phyloP scores from a whole-genome alignment of 1,284 basidiomycete species.

The Mycosarcoma mackinlayi region DNA sequence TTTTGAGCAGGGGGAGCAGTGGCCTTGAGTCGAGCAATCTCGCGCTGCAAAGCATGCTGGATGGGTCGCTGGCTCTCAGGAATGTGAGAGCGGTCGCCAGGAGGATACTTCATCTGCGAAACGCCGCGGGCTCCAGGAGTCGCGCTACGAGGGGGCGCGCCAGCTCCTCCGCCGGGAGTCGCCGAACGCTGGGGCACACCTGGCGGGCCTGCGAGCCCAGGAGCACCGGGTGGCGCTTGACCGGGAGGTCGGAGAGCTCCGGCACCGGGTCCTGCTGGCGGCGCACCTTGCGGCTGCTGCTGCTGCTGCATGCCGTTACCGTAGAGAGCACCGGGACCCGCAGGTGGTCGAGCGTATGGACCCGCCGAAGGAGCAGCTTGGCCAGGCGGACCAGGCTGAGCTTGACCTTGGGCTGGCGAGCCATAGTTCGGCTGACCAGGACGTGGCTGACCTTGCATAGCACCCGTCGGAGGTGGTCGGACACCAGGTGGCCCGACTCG shows the following conservation, averaged over 20 bases:
- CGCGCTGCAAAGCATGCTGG: conserved; percentile 70
- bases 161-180: conserved; percentile 67
- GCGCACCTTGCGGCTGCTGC: conserved; percentile 24
- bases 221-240: conserved; percentile 28
- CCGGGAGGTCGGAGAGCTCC: conserved; percentile 42
- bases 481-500: conserved; percentile 37
- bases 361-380: conserved; percentile 39
- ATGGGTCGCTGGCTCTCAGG: conserved; percentile 78
- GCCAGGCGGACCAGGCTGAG: conserved; percentile 40
- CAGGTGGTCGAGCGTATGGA: conserved; percentile 43
- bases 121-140: conserved; percentile 52
- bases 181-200: conserved; percentile 68
- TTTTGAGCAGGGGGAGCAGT: conserved; percentile 78
- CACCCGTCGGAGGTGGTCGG: conserved; percentile 33
- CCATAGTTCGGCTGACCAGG: conserved; percentile 35
- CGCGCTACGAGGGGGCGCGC: conserved; percentile 56
- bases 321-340: conserved; percentile 23
- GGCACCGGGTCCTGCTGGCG: conserved; percentile 22
- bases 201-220: conserved; percentile 51
- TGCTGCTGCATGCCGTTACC: conserved; percentile 39
- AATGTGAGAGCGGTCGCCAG: conserved; percentile 90
- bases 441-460: conserved; percentile 23
- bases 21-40: conserved; percentile 49
- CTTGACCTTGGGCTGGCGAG: conserved; percentile 23
- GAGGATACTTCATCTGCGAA: conserved; percentile 81